Conservation (phyloP, 768 basidiomycete species). For the Dacryopinax primogenitus region DNA sequence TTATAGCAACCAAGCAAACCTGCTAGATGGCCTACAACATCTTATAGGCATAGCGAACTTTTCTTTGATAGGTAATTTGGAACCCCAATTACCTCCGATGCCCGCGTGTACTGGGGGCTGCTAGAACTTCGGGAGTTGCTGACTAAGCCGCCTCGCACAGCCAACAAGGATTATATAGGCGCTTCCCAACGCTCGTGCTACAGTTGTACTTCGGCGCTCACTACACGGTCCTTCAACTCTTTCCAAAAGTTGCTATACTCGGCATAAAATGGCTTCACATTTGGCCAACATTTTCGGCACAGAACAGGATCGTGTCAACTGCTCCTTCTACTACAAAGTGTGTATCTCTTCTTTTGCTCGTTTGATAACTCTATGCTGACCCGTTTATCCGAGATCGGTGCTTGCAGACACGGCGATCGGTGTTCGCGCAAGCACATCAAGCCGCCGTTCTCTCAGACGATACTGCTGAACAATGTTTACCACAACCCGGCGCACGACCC, state of each 20-base stretch:
- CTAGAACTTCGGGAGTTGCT: background rate
- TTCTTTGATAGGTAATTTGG: no score
- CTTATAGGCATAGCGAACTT: no score
- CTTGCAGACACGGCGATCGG: slow-evolving; percentile 94
- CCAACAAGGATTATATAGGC: background rate
- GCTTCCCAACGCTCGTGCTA: background rate
- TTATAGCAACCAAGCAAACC: no score
- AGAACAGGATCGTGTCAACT: slow-evolving; percentile 92
- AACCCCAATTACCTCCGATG: no score
- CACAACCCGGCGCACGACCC: slow-evolving; percentile 95
- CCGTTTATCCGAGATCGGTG: slow-evolving; percentile 63
- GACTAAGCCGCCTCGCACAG: background rate
- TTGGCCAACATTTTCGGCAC: slow-evolving; percentile 83
- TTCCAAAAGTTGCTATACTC: background rate
- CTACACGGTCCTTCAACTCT: background rate
- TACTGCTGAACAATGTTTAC: slow-evolving; percentile 92
- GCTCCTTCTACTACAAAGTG: slow-evolving; percentile 97
- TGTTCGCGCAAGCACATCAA: slow-evolving; percentile 98
- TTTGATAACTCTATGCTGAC: slow-evolving; percentile 12
- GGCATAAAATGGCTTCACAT: slow-evolving; percentile 51
- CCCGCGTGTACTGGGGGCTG: no score
- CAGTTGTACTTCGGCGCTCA: background rate
- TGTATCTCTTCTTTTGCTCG: slow-evolving; percentile 19
- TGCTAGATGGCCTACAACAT: no score
- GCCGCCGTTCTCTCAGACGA: slow-evolving; percentile 94